Evolutionary conservation across 176 grass and related monocot genomes (phyloP), one percentile per base, ranked within the genome.

Genomic region (Olyra latifolia): DNA sequence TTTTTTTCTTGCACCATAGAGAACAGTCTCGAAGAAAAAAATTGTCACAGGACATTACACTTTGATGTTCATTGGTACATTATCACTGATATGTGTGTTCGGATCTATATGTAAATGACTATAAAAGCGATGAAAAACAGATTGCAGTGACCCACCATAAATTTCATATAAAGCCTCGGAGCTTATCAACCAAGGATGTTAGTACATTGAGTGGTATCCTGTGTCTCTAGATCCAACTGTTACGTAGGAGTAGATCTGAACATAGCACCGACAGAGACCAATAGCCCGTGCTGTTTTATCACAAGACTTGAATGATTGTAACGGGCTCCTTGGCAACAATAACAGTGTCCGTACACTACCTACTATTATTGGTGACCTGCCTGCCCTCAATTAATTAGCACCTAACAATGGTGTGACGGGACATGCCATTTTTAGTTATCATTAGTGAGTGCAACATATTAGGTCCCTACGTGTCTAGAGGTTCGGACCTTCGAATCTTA

Each of bases 371-470:
- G 75, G 81, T 53, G 67, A 78, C 17, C 49, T 2, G 86, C 50
- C 45, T 54, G 43, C 30, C 63, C 38, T 84, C 61, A 43, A 35
- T 60, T 73, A 83, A 66, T 22, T 65, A 83, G 41, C 68, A 84
- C 81, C 75, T 38, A 84, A 84, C 69, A 60, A 75, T 7, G 79
- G 79, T 71, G 35, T 27, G 65, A 77, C 62, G 14, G 15, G 80
- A 79, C 30, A 16, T 28, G 30, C 53, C 50, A 23, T 66, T 58
- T 75, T 14, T 17, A 41, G 28, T 58, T 30, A 54, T 44, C 23
- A 19, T 70, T 52, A 69, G 30, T 17, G 32, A 75, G 52, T 5
- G 30, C 50, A 69, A 13, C 17, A 10, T 74, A 62, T 41, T 24
- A 61, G 71, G 44, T 75, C 53, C 25, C 32, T 50, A 22, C 22